Percentiles rank a stretch among this genome's conserved stretches.
phyloP scores from a whole-genome alignment of 371 early-diverging fungal species.

The Mucor piriformis region DNA sequence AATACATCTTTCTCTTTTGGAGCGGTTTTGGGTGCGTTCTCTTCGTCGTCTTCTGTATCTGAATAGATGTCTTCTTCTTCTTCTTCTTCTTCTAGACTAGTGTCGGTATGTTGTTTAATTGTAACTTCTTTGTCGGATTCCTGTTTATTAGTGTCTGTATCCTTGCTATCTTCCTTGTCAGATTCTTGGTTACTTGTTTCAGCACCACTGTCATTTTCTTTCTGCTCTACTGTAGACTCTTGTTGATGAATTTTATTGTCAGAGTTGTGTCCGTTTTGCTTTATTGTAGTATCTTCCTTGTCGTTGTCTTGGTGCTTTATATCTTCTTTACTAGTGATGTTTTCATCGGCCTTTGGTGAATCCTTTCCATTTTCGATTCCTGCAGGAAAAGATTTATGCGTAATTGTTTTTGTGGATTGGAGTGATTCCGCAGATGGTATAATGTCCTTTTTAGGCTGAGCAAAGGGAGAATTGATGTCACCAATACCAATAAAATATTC shows the following conservation, averaged over 20 bases:
- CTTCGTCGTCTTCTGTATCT: neutral
- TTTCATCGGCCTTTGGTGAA: no score
- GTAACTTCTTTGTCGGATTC: no score
- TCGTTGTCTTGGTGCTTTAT: no score
- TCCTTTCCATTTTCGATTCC: neutral
- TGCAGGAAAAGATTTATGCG: neutral
- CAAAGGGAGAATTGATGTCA: conserved; percentile 85
- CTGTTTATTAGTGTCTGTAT: no score
- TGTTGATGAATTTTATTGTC: no score
- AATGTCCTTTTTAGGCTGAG: conserved; percentile 2
- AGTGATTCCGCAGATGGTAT: neutral
- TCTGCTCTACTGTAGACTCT: no score
- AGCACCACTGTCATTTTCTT: no score
- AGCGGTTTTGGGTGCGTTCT: neutral
- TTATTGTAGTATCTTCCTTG: no score
- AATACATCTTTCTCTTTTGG: neutral
- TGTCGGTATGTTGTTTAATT: neutral
- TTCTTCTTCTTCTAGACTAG: neutral
- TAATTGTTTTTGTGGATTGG: neutral
- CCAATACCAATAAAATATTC: conserved; percentile 93
- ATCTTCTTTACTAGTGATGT: no score
- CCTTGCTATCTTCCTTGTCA: no score
- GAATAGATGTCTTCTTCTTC: neutral
- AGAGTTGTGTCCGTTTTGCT: no score
- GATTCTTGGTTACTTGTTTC: no score